These are phyloP conservation scores for Myxozyma neotropica DNA, from an alignment of 805 yeast genomes.

Conservation along the genomic window DNA sequence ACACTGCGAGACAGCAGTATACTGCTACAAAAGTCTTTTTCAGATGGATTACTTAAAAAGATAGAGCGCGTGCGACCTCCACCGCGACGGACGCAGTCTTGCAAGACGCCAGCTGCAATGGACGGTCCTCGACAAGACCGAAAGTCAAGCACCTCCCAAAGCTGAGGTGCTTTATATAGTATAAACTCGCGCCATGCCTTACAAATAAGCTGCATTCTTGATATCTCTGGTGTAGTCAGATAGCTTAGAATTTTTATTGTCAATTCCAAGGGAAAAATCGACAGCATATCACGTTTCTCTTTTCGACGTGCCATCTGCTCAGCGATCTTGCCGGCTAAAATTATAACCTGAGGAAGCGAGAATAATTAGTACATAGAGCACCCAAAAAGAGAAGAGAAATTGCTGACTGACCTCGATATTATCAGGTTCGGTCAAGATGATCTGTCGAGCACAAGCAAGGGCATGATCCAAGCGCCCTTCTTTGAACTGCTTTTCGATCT, in stretches of 20 bases:
- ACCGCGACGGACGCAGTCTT: constrained; percentile 1
- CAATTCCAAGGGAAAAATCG: background rate
- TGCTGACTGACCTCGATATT: no score
- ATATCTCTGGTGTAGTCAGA: background rate
- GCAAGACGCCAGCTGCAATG: background rate
- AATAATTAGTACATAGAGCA: no score
- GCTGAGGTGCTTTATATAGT: background rate
- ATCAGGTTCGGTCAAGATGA: no score
- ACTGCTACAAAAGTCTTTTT: background rate
- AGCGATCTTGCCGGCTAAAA: background rate
- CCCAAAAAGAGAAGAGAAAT: no score
- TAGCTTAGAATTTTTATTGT: background rate
- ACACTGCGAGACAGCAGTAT: background rate
- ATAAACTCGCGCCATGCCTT: background rate
- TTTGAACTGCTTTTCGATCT: no score
- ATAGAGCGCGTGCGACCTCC: background rate
- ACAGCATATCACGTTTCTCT: background rate
- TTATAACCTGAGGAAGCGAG: background rate
- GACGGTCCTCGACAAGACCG: constrained; percentile 4
- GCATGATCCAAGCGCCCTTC: no score
- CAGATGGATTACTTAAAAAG: background rate
- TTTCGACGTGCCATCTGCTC: background rate
- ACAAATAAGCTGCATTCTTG: background rate
- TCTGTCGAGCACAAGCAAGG: no score
- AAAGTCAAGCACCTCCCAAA: constrained; percentile 4